phyloP scores from a whole-genome alignment of 257 asterid genomes.

The Rauvolfia tetraphylla region DNA sequence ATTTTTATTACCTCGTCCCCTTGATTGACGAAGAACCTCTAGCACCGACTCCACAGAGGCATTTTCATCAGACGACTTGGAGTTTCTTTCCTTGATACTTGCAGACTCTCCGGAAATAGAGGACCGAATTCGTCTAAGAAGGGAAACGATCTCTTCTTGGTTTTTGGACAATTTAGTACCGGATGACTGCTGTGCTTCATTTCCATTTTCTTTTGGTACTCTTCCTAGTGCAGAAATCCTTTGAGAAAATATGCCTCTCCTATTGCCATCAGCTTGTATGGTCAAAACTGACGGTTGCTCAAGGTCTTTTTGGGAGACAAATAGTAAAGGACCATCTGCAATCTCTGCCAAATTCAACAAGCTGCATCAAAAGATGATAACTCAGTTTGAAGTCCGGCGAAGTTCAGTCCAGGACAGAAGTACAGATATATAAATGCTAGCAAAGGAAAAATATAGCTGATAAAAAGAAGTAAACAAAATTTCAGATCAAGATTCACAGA shows the following conservation, averaged over 20 bases:
- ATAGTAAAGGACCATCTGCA: constrained; percentile 27
- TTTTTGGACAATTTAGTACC: constrained; percentile 30
- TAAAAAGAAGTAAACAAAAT: background rate
- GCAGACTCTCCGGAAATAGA: constrained; percentile 50
- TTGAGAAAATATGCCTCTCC: constrained; percentile 23
- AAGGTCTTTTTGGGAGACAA: constrained; percentile 17
- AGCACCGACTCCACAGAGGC: constrained; percentile 52
- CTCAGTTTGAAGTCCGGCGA: constrained; percentile 39
- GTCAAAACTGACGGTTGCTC: constrained; percentile 19
- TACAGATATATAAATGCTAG: background rate
- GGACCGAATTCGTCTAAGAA: constrained; percentile 59
- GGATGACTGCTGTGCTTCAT: constrained; percentile 22
- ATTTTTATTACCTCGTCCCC: constrained; percentile 37
- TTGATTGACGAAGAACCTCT: constrained; percentile 57
- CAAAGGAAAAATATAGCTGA: background rate
- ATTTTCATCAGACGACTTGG: constrained; percentile 34
- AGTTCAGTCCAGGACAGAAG: constrained; percentile 1
- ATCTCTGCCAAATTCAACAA: constrained; percentile 88
- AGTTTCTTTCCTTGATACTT: constrained; percentile 38
- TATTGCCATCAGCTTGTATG: constrained; percentile 41
- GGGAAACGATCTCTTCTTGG: constrained; percentile 71
- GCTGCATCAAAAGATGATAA: constrained; percentile 80
- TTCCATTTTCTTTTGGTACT: constrained; percentile 29
- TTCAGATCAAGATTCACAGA: background rate
- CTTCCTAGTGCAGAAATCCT: constrained; percentile 23